These are phyloP conservation scores for Leccinum subgranulosum DNA, from an alignment of 768 basidiomycete species.

Conservation along the genomic window DNA sequence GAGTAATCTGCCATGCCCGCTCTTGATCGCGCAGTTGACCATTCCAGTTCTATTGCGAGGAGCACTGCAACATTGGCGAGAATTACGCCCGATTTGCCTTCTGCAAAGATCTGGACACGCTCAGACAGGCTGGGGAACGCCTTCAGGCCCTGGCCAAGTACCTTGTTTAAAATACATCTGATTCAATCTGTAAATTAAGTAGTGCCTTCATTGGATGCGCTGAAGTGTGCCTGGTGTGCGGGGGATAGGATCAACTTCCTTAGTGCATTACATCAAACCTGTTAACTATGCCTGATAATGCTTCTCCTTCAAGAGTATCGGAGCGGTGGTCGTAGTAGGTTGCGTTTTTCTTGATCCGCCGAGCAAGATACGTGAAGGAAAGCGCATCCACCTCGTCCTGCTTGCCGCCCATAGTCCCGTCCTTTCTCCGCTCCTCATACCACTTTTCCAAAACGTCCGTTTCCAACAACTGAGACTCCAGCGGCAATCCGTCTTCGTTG, in stretches of 20 bases:
- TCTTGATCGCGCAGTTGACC: conserved; percentile 6
- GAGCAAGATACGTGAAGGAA: conserved; percentile 77
- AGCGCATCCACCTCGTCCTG: conserved; percentile 75
- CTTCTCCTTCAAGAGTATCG: conserved; percentile 43
- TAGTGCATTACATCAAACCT: conserved; percentile 24
- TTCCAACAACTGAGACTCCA: conserved; percentile 76
- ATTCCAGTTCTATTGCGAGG: conserved; percentile 84
- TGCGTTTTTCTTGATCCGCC: conserved; percentile 74
- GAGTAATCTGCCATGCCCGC: conserved; percentile 19
- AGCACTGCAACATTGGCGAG: conserved; percentile 84
- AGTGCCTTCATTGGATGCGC: neutral
- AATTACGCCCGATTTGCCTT: conserved; percentile 87
- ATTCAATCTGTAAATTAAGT: neutral
- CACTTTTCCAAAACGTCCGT: conserved; percentile 46
- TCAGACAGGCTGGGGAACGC: conserved; percentile 79
- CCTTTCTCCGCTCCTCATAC: conserved; percentile 40
- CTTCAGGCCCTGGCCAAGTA: conserved; percentile 72
- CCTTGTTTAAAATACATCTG: conserved; percentile 30
- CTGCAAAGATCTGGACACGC: conserved; percentile 91
- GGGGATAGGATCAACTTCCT: neutral
- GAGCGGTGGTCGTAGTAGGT: conserved; percentile 70
- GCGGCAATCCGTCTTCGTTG: conserved; percentile 74
- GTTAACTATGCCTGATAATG: conserved; percentile 72
- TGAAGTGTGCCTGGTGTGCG: neutral
- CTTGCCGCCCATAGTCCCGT: conserved; percentile 43